These are phyloP conservation scores for Magnaporthales sp. DNA, from an alignment of 2,329 filamentous ascomycete genomes.

Conservation along the genomic window DNA sequence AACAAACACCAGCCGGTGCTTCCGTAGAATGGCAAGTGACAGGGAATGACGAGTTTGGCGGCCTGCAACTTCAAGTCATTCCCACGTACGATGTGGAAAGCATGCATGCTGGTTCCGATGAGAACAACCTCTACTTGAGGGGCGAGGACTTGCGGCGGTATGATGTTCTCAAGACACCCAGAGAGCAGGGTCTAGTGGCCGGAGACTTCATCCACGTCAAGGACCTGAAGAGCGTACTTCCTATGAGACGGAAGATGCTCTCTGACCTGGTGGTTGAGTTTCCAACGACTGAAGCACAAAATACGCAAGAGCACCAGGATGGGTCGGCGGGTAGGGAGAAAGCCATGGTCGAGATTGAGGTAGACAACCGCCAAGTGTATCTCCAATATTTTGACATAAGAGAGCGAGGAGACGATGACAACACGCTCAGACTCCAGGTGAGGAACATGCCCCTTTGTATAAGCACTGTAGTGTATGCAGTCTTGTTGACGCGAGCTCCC, in stretches of 20 bases:
- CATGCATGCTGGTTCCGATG: background rate
- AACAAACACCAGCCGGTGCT: background rate
- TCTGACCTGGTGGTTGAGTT: background rate
- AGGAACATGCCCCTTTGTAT: too few relatives aligned
- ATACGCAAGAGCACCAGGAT: background rate
- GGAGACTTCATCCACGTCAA: slow-evolving; percentile 1
- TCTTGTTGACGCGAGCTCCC: background rate
- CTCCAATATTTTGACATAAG: background rate
- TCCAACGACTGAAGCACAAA: too few relatives aligned
- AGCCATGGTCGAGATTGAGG: background rate
- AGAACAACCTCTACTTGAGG: background rate
- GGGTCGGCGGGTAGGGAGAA: background rate
- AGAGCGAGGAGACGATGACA: background rate
- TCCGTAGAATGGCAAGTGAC: slow-evolving; percentile 7
- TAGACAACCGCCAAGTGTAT: background rate
- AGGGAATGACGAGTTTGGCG: slow-evolving; percentile 4
- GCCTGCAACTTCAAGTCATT: slow-evolving; percentile 7
- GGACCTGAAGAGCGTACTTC: background rate
- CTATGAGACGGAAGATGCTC: background rate
- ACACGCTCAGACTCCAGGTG: background rate
- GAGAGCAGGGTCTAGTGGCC: background rate
- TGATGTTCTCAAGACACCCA: background rate
- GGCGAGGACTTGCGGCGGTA: background rate
- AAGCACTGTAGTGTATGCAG: too few relatives aligned
- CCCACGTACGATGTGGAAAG: background rate